Base-by-base conservation (phyloP, 192 early-diverging fungal genomes). In the Borealophlyctis nickersoniae region DNA sequence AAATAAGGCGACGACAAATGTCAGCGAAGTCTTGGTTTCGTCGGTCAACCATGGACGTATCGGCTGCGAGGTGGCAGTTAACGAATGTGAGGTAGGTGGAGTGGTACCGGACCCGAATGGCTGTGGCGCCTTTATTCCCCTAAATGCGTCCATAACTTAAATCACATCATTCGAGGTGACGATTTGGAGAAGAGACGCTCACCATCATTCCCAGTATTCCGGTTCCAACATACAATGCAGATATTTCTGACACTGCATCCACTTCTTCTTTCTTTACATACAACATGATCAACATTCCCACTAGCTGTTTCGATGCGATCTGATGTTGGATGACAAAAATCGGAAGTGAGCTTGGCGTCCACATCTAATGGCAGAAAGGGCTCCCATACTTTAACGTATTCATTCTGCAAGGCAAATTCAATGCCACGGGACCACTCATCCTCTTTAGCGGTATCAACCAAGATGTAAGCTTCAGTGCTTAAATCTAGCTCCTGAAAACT, bases 101-200 rank as follows among this genome's bases (percentile, higher is more conserved):
- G 48, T 83, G 69, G 52, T 85, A 84, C 22, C 82, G 74, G 49
- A 98, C 70, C 23, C 95, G 81, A 35, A 95, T 83, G 1, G 88
- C 87, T 4, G 93, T 89, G 0, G 88, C 92, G 23, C 96, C 96
- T 78, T 99, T 99, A 75, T 99, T 99, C 35, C 94, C 96, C 88
- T 88, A 68, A 19, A 36, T 2, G 4, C 33, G 54, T 27, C 29
- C 28, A 32, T 19, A 2, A 28, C 3, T 3, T 19, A 28, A 56
- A n/a, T 53, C 5, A 24, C 52, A 7, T 11, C 9, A 48, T 9
- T 9, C 45, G 45, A 48, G 45, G 45, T n/a, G n/a, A 48, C 45
- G 11, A 13, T n/a, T 48, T n/a, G 9, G 45, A 33, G 14, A 11
- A 28, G 56, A 33, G 9, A 7, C 31, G 35, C 2, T 36, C 61